Evolutionary conservation across 179 eudicot genomes (phyloP), one percentile per base, ranked within the genome.

Genomic region (Drosera spatulata): DNA sequence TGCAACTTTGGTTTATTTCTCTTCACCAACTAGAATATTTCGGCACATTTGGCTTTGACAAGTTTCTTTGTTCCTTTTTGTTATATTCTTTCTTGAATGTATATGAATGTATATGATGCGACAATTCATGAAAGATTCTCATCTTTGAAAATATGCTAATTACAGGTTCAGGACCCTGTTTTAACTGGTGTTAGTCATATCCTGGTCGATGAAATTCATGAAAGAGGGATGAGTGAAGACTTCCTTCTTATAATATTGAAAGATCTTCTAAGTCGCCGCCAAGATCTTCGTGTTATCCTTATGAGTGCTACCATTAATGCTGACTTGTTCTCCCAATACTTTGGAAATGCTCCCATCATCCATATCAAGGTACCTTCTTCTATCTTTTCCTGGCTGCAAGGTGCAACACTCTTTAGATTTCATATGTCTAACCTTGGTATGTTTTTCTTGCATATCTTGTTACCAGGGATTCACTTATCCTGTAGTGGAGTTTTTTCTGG

Each of bases 251-350:
- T 91, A 57, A 84, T 91, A 65, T 67, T 91, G 69, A 85, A 76
- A 66, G 96, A 91, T 63, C 88, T 91, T 59, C 98, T 91, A 69
- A 95, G 95, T 55, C 91, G 81, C 40, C 89, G 98, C 41, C 88
- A 95, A 66, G 95, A 88, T 71, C 66, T 91, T 13, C 87, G 95
- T 56, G 82, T 91, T 66, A 72, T 91, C 67, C 79, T 88, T 53
- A 91, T 88, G 95, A 91, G 98, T 79, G 98, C 98, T 66, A 91
- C 98, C 57, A 91, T 91, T 53, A 91, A 91, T 68, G 95, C 98
- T 11, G 95, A 91, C 62, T 70, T 91, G 75, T 91, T 88, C 74
- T 85, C 93, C 69, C 77, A 72, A 71, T 91, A 86, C 77, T 91
- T 91, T 75, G 90, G 93, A 61, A 75, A 81, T 76, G 93, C 95